Evolutionary conservation across 768 basidiomycete species (phyloP).

Genomic region (Candolleomyces efflorescens): DNA sequence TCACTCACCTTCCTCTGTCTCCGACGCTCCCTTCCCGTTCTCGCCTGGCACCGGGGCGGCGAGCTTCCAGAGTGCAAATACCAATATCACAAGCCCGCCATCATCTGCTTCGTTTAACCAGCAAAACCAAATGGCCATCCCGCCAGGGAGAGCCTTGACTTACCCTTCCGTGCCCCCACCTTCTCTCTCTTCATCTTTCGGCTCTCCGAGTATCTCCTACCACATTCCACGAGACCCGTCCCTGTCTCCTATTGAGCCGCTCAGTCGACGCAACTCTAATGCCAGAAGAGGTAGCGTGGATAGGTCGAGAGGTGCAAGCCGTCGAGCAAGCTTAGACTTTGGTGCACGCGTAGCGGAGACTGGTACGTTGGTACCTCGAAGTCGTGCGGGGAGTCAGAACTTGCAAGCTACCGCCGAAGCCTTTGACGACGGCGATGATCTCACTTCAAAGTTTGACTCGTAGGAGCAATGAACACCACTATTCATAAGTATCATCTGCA

Average conservation of each 20-base stretch:
- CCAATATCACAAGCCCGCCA: conserved; percentile 71
- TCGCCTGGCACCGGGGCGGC: conserved; percentile 49
- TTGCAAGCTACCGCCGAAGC: conserved; percentile 26
- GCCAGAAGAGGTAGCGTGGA: conserved; percentile 30
- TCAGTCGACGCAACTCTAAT: conserved; percentile 50
- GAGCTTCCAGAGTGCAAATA: conserved; percentile 54
- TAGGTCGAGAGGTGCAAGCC: conserved; percentile 34
- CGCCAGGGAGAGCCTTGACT: conserved; percentile 44
- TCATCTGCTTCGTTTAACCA: conserved; percentile 53
- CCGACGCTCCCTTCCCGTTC: conserved; percentile 65
- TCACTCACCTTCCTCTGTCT: conserved; percentile 56
- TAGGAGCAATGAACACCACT: background rate
- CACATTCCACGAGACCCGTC: conserved; percentile 46
- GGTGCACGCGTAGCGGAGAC: conserved; percentile 69
- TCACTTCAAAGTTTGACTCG: background rate
- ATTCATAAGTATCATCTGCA: too few relatives aligned
- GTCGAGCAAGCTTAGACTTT: conserved; percentile 56
- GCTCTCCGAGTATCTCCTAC: conserved; percentile 56
- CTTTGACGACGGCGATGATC: conserved; percentile 14
- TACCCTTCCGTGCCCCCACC: conserved; percentile 86
- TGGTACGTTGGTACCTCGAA: conserved; percentile 35
- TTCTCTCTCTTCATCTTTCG: conserved; percentile 73
- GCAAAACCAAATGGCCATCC: conserved; percentile 30
- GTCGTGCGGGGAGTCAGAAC: conserved; percentile 45
- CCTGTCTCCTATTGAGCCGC: conserved; percentile 46